Conservation (phyloP, 2,329 filamentous ascomycete genomes). For the Trichoderma koningii region DNA sequence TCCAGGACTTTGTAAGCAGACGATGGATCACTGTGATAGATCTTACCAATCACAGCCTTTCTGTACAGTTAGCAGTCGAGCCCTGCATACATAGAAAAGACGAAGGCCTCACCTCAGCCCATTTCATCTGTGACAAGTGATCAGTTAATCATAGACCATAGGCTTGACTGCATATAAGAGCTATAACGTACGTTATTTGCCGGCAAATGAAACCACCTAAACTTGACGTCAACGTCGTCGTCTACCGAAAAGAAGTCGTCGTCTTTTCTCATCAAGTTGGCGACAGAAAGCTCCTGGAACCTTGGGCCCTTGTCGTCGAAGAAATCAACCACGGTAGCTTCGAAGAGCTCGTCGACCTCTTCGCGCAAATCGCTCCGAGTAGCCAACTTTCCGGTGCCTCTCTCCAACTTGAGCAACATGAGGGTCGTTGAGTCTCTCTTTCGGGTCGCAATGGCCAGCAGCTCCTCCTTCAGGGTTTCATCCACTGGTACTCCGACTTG, state of each 20-base stretch:
- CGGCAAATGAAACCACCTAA: constrained; percentile 2
- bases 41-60: not conserved
- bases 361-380: fast-evolving
- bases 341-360: not conserved
- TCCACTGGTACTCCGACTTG: not conserved
- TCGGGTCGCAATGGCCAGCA: not conserved
- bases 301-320: not conserved
- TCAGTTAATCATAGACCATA: not conserved
- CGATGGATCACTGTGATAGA: not conserved
- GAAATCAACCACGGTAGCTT: not conserved
- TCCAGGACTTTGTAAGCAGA: not conserved
- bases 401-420: not conserved
- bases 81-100: too few relatives aligned
- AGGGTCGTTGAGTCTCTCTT: not conserved
- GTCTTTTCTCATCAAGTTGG: fast-evolving
- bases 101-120: not conserved
- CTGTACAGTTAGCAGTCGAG: too few relatives aligned
- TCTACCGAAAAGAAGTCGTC: not conserved
- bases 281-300: not conserved
- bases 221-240: not conserved
- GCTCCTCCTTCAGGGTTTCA: fast-evolving
- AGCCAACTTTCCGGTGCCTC: not conserved
- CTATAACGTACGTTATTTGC: not conserved
- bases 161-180: not conserved
- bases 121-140: not conserved